A percentile compares a stretch with the other conserved stretches of the same genome.
phyloP scores from a whole-genome alignment of 768 basidiomycete genomes.

The Boletus insuetus region DNA sequence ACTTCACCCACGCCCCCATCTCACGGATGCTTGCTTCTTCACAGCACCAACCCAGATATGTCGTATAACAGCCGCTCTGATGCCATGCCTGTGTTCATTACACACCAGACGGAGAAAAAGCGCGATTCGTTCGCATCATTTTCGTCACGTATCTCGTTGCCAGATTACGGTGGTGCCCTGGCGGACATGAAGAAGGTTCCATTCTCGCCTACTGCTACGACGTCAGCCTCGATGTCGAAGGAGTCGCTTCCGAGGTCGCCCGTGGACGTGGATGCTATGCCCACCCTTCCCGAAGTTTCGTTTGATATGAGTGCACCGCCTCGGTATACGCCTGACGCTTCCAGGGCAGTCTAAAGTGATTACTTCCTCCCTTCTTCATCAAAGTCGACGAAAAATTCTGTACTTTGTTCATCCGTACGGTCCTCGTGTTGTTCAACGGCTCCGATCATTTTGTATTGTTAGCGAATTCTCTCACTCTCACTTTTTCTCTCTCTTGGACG shows the following conservation, averaged over 20 bases:
- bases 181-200: conserved; percentile 22
- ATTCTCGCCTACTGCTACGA: conserved; percentile 21
- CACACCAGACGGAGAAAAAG: conserved; percentile 43
- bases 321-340: conserved; percentile 19
- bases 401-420: not conserved
- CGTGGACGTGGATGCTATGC: conserved; percentile 14
- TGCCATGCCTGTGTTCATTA: conserved; percentile 45
- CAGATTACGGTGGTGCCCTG: conserved; percentile 39
- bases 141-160: conserved; percentile 42
- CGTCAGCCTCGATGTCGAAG: conserved; percentile 23
- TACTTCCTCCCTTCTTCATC: not conserved
- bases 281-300: conserved; percentile 19
- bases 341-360: conserved; percentile 17
- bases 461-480: conserved; percentile 9
- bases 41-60: conserved; percentile 23
- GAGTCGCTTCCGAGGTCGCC: conserved; percentile 27
- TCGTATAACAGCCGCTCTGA: conserved; percentile 21
- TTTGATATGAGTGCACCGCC: conserved; percentile 16
- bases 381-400: not conserved
- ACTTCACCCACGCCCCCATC: not conserved
- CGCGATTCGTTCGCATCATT: conserved; percentile 50
- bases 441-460: conserved; percentile 27
- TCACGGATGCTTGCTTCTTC: not conserved
- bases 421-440: not conserved
- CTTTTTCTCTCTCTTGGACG: not conserved